Base-by-base conservation (phyloP, 2,329 filamentous ascomycete species). In the Cladosporium sp. region DNA sequence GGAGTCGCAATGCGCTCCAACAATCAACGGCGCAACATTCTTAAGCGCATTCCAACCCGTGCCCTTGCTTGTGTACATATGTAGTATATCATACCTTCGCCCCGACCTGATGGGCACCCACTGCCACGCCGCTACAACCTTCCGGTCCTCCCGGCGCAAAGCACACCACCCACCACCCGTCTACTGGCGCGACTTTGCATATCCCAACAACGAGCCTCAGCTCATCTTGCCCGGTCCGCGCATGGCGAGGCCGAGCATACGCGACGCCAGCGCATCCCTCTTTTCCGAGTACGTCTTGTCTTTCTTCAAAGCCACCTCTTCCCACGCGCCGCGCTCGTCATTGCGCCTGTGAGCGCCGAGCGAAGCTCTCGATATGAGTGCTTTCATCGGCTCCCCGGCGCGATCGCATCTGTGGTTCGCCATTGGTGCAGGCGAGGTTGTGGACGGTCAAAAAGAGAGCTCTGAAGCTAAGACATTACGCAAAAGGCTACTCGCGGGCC, bases 401-500 rank as follows among this genome's bases (percentile, higher is more conserved):
- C 63, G 63, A 12, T 62, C 65, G 51, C 63, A 60, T 37, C 47
- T 65, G 42, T 65, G 66, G 60, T 65, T 52, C 20, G 56, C 49
- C 30, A 59, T 59, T 30, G 56, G 56, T 39, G 56, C 56, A 19
- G 62, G 58, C 36, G 22, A 60, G 55, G 60, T 59, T 54, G 55
- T 54, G 39, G 55, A 59, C 25, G 57, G 56, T 28, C 47, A 47
- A 28, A 52, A 59, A 52, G 50, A 59, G 56, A 51, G 38, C 30
- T 59, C 66, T 51, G 60, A 67, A 58, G 76, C 77, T 80, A 76
- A 80, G 68, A 68, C 72, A 36, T 69, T 75, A 66, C 75, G 71
- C 70, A 70, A 75, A 74, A 83, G 80, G 70, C 74, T 83, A 37
- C 75, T 83, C 36, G 81, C 80, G 51, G 80, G 81, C 52, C 75